Conservation (phyloP, 148 eudicot species). For the Rhododendron kiyosumense region DNA sequence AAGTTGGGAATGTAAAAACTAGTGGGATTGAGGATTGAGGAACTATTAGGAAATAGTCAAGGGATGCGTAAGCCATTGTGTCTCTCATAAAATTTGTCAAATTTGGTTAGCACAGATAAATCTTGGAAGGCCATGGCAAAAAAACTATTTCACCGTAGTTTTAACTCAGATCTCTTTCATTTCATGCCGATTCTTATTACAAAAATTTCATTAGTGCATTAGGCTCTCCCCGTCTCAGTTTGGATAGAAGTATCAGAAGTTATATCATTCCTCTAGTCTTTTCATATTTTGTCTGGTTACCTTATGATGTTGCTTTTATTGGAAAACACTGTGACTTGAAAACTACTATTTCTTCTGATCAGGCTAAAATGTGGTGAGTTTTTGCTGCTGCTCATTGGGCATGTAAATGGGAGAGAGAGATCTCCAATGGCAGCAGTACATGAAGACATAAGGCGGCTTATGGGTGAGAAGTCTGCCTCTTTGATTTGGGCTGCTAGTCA, state of each 20-base stretch:
- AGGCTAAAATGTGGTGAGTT: conserved; percentile 97
- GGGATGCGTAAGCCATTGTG: background rate
- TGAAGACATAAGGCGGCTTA: conserved; percentile 64
- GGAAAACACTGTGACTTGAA: background rate
- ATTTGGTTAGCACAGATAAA: background rate
- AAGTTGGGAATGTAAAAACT: background rate
- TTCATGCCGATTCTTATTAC: background rate
- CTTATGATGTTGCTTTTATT: background rate
- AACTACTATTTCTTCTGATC: conserved; percentile 4
- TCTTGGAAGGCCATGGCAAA: background rate
- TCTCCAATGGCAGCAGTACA: conserved; percentile 71
- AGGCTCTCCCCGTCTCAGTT: background rate
- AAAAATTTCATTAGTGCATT: background rate
- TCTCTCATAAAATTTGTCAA: background rate
- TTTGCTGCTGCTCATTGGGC: conserved; percentile 82
- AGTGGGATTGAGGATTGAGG: background rate
- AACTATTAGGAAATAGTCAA: background rate
- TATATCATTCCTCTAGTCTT: background rate
- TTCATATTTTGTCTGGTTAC: background rate
- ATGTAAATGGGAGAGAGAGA: conserved; percentile 74
- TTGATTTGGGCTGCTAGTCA: conserved; percentile 98
- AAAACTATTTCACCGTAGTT: background rate
- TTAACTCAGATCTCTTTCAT: background rate
- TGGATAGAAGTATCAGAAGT: background rate
- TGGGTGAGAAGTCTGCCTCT: conserved; percentile 94